Percentiles rank a stretch among this genome's conserved stretches.
Evolutionary conservation across 2,329 filamentous ascomycete species (phyloP).

Genomic region (Elsinoe perseae): DNA sequence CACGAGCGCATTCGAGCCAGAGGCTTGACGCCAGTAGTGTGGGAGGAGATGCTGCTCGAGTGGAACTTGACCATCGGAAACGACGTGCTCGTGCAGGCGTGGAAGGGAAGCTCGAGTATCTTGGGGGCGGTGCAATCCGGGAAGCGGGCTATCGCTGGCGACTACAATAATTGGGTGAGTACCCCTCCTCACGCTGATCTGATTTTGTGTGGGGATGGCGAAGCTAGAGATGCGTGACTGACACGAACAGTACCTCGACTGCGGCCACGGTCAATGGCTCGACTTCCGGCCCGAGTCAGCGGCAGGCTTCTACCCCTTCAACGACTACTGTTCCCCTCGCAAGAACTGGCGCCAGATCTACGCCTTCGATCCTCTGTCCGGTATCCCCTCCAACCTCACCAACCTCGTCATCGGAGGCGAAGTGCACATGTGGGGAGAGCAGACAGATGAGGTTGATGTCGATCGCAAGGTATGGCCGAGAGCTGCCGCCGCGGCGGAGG

Average conservation of each 20-base stretch:
- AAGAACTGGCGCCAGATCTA: slow-evolving; percentile 81
- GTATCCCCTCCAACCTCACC: slow-evolving; percentile 53
- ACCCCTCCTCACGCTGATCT: neutral
- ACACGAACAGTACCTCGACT: slow-evolving; percentile 64
- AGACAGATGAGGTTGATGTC: slow-evolving; percentile 65
- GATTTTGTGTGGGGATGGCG: neutral
- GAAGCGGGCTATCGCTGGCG: slow-evolving; percentile 64
- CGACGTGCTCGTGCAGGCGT: slow-evolving; percentile 71
- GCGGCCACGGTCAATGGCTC: slow-evolving; percentile 71
- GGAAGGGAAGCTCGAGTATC: slow-evolving; percentile 60
- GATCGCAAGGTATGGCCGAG: slow-evolving; percentile 74
- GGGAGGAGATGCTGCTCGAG: slow-evolving; percentile 76
- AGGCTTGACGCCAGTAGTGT: slow-evolving; percentile 67
- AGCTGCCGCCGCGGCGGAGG: slow-evolving; percentile 64
- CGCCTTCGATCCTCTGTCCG: slow-evolving; percentile 63
- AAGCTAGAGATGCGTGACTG: neutral
- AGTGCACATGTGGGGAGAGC: slow-evolving; percentile 72
- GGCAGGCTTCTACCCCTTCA: slow-evolving; percentile 57
- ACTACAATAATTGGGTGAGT: slow-evolving; percentile 69
- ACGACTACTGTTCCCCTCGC: slow-evolving; percentile 70
- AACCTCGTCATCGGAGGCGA: slow-evolving; percentile 73
- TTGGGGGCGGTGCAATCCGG: slow-evolving; percentile 54
- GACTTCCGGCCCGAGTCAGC: slow-evolving; percentile 55
- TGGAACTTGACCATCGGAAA: slow-evolving; percentile 68
- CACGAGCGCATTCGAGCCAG: slow-evolving; percentile 56